Evolutionary conservation across 2,329 filamentous ascomycete species (phyloP).

Genomic region (Venturia pyrina): DNA sequence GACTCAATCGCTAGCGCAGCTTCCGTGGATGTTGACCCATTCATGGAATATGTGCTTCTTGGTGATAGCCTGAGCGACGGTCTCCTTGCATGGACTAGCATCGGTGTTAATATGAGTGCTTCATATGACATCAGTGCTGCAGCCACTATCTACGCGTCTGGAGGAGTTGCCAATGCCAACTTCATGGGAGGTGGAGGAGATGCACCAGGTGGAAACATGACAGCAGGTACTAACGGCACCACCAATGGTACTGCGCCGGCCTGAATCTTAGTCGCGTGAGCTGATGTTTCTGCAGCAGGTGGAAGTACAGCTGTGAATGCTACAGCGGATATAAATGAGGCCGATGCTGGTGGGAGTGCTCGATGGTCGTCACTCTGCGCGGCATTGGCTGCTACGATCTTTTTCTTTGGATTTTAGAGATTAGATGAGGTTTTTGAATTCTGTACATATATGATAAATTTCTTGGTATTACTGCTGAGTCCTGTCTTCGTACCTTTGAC

Average conservation of each 20-base stretch:
- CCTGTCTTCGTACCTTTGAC: too few species aligned
- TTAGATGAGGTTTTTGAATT: neutral
- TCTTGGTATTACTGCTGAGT: too few species aligned
- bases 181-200: neutral
- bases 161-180: conserved; percentile 9
- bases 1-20: conserved; percentile 42
- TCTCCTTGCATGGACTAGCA: conserved; percentile 13
- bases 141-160: conserved; percentile 1
- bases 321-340: neutral
- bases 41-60: conserved; percentile 48
- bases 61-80: conserved; percentile 31
- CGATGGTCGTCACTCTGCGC: neutral
- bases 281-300: neutral
- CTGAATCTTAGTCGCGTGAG: neutral
- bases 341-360: neutral
- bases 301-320: neutral
- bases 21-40: conserved; percentile 44
- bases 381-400: neutral
- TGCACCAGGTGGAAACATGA: neutral
- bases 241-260: neutral
- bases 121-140: conserved; percentile 5
- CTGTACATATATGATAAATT: neutral
- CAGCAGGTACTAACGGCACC: neutral
- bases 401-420: neutral
- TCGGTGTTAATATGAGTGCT: conserved; percentile 11